Evolutionary conservation across 1,284 basidiomycete genomes (phyloP).

Genomic region (Amylostereum areolatum): DNA sequence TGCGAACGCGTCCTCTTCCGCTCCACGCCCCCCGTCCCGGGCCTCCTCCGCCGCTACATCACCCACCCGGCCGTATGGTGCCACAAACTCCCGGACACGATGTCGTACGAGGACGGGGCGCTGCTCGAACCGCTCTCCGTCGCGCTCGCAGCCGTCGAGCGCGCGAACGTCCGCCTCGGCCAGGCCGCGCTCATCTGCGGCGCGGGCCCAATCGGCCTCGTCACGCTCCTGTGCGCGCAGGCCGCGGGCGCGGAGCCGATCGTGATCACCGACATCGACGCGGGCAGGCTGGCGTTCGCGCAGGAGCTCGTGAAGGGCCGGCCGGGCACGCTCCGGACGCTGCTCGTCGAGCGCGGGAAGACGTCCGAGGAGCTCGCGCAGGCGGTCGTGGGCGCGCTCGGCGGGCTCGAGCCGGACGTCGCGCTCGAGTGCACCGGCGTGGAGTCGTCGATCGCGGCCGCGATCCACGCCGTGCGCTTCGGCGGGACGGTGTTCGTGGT

Average conservation of each 20-base stretch:
- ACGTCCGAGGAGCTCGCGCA: slow-evolving; percentile 42
- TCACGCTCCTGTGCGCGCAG: slow-evolving; percentile 73
- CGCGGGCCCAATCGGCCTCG: slow-evolving; percentile 84
- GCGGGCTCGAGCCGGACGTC: slow-evolving; percentile 36
- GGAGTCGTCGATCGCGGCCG: slow-evolving; percentile 23
- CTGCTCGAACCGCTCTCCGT: slow-evolving; percentile 60
- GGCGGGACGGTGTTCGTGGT: slow-evolving; percentile 63
- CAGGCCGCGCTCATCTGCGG: slow-evolving; percentile 56
- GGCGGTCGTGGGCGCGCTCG: slow-evolving; percentile 43
- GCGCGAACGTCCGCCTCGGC: slow-evolving; percentile 52
- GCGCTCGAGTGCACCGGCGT: slow-evolving; percentile 75
- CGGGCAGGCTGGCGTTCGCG: slow-evolving; percentile 77
- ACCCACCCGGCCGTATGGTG: slow-evolving; percentile 58
- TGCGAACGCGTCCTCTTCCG: slow-evolving; percentile 57
- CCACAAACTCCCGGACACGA: slow-evolving; percentile 49
- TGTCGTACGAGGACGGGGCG: slow-evolving; percentile 59
- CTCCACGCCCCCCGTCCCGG: slow-evolving; percentile 61
- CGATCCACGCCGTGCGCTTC: slow-evolving; percentile 28
- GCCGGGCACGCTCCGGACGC: slow-evolving; percentile 34
- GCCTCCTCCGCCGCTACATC: slow-evolving; percentile 22
- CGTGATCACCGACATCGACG: slow-evolving; percentile 77
- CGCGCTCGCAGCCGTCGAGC: slow-evolving; percentile 57
- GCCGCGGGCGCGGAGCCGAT: slow-evolving; percentile 76
- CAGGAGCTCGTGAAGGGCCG: slow-evolving; percentile 68
- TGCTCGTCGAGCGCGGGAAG: slow-evolving; percentile 40